Base-by-base conservation (phyloP, 2,329 filamentous ascomycete species). In the Xylaria sp. region DNA sequence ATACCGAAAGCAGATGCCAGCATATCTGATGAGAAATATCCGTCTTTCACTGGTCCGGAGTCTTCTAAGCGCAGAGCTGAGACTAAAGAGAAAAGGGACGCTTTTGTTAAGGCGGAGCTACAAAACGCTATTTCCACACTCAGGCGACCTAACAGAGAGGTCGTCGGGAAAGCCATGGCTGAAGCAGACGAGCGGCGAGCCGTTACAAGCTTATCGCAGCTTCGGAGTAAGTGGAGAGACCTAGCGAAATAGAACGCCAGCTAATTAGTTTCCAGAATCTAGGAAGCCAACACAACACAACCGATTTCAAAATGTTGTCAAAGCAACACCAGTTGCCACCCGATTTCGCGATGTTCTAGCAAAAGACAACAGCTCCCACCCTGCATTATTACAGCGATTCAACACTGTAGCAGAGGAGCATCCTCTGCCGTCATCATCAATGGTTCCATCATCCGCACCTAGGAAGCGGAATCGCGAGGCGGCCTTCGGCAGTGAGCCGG, bases 81-180 rank as follows among this genome's bases (percentile, higher is more conserved):
- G 64, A 77, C 81, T 1, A 92, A 87, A 78, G 83, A 87, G 36
- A 88, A 83, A 73, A 91, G 88, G 77, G 90, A 91, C 75, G 90
- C 89, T 2, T 80, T 86, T 25, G 85, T 93, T 1, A 89, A 93
- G 56, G 87, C 89, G 32, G 90, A 94, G 74, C 80, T 95, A 39
- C 87, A 89, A 72, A 87, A 93, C 66, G 93, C 93, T 9, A 94
- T 96, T 58, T 87, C 87, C 6, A 86, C 89, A 10, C 78, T 95
- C 48, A 90, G 91, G 77, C 93, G 90, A 78, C 93, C 93, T 0
- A 94, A 95, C 74, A 87, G 93, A 53, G 86, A 88, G 25, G 83
- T 91, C 46, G 91, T 90, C 13, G 89, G 89, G 36, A 90, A 89
- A 73, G 86, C 88, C 43, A 83, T 92, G 65, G 88, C 86, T 3